Evolutionary conservation across 805 yeast species (phyloP).

Genomic region (Scheffersomyces spartinae): DNA sequence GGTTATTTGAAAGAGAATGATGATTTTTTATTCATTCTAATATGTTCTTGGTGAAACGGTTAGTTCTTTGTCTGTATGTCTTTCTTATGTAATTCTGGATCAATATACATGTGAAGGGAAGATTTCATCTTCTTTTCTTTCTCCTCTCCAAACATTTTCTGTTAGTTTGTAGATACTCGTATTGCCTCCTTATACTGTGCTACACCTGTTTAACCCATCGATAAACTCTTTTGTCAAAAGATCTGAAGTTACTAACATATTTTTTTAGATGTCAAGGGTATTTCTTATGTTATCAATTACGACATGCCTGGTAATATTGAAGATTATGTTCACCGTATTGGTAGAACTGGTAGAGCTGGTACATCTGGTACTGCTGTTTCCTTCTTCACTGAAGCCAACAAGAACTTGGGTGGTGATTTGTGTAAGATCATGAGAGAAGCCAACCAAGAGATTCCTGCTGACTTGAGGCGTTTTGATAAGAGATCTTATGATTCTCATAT

Average conservation of each 20-base stretch:
- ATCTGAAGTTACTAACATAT: constrained; percentile 16
- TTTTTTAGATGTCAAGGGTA: constrained; percentile 86
- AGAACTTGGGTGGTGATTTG: constrained; percentile 82
- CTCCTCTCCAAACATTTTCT: not conserved
- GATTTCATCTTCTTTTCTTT: too few relatives aligned
- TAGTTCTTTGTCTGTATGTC: too few relatives aligned
- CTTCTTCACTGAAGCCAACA: constrained; percentile 80
- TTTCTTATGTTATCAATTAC: constrained; percentile 83
- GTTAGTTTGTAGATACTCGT: not conserved
- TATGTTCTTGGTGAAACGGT: too few relatives aligned
- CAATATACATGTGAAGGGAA: too few relatives aligned
- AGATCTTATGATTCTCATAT: constrained; percentile 55
- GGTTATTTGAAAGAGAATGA: too few relatives aligned
- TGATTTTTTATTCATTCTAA: too few relatives aligned
- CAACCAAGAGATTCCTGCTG: constrained; percentile 78
- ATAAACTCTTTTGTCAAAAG: too few relatives aligned
- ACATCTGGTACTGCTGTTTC: constrained; percentile 91
- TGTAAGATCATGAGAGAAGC: constrained; percentile 91
- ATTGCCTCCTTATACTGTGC: not conserved
- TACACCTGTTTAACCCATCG: not conserved
- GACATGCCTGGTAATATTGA: constrained; percentile 98
- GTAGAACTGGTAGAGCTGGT: constrained; percentile 99
- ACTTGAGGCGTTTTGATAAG: constrained; percentile 54
- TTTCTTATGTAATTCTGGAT: too few relatives aligned
- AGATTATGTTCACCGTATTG: constrained; percentile 97